Evolutionary conservation across 225 moss, liverwort and hornwort species (phyloP), one percentile per base, ranked within the genome.

Genomic region (Pleurozium schreberi): DNA sequence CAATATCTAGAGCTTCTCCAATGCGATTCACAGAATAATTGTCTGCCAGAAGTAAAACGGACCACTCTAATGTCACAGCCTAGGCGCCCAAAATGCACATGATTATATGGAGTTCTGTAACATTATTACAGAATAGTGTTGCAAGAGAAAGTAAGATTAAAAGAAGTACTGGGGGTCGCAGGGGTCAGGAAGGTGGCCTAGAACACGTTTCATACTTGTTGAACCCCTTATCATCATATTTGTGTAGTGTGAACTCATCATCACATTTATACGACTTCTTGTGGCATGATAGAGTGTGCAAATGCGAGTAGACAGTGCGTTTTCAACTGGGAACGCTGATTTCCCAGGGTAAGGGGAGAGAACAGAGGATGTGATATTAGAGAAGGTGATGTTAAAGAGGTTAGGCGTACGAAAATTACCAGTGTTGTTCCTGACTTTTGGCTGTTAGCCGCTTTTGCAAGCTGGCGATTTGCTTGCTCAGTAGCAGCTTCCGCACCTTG

Each of bases 341-440:
- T 78, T 80, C 57, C 78, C 43, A 80, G 33, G 36, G 47, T 14
- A 50, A 6, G 61, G 47, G 58, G 55, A 82, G 73, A 82, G 50
- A 81, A 40, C 50, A 40, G 31, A 73, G 40, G 22, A 17, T 38
- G 38, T 27, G 50, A 82, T 21, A 60, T 27, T 58, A 65, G 58
- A 80, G 59, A 69, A 28, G 68, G 67, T 59, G 58, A 58, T 59
- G 58, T 47, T n/a, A 57, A 81, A 70, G 38, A 88, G 75, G 64
- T 64, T 40, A 45, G 40, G 52, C n/a, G 59, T 82, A 8, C 19
- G 81, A 85, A 52, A 27, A 64, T 91, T 89, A 94, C 94, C 90
- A 94, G 47, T 43, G 93, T 93, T 66, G 90, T 91, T 90, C 94
- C 94, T 63, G 94, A 93, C 89, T 94, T 93, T 84, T 94, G 94